Evolutionary conservation across 306 rosid genomes (phyloP), one percentile per base, ranked within the genome.

Genomic region (Prinsepia uniflora): DNA sequence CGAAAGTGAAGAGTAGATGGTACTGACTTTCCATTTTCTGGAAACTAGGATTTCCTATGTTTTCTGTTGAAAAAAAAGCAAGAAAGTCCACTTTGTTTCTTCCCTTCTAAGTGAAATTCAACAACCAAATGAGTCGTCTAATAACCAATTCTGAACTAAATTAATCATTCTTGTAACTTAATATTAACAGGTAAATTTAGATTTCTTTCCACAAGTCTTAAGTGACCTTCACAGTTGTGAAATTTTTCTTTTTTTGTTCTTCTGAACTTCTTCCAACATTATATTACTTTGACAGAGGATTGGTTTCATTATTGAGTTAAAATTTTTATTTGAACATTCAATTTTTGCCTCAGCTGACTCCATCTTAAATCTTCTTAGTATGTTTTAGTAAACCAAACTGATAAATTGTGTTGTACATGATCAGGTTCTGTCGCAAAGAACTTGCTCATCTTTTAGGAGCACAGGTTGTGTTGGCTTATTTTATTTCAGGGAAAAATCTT

Each of bases 341-440:
- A 59, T 17, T 34, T 49, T 5, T 46, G 17, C 48, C 45, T 66
- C 30, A 15, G 15, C 18, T 59, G 13, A 24, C 63, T 73, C 69
- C 17, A 42, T 41, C 53, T 45, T 14, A 18, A 73, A 17, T 48
- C 42, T 58, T 24, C 3, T 8, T 50, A 0, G 5, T 18, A n/a
- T 41, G 24, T 70, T 46, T 11, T 63, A 10, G 22, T 41, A 13
- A 7, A 15, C 39, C 8, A 43, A 47, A 56, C 70, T 77, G 76
- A 81, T 66, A 34, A 45, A 72, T 49, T 76, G 20, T 74, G 70
- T 56, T 65, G 66, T 75, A n/a, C 70, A 3, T 52, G 67, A 36
- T 39, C 80, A 94, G 97, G 91, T 86, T 70, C 78, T 89, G 22
- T 83, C 82, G 0, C 87, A 79, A 72, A 81, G 88, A 70, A 78